Conservation (phyloP, 1,284 basidiomycete genomes). For the Cutaneotrichosporon cavernicola region DNA sequence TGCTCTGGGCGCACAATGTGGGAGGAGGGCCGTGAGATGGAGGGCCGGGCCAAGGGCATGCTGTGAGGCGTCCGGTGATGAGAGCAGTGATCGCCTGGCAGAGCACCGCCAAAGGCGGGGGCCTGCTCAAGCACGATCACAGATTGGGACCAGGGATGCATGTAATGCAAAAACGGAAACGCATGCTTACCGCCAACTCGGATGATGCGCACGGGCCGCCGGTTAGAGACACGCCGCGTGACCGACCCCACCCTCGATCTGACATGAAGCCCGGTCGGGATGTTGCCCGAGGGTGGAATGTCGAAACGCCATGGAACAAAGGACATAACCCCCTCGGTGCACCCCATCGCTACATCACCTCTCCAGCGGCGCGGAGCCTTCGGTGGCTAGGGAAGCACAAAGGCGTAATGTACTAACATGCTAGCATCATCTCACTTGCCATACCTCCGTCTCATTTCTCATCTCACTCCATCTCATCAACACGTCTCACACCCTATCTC, state of each 20-base stretch:
- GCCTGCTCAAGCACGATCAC: neutral
- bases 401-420: neutral
- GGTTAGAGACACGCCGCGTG: neutral
- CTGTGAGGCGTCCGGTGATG: neutral
- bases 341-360: neutral
- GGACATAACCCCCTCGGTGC: neutral
- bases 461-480: neutral
- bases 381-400: neutral
- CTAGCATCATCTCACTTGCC: neutral
- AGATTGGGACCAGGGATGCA: slow-evolving; percentile 3
- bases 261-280: neutral
- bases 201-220: neutral
- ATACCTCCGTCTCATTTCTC: neutral
- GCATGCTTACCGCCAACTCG: neutral
- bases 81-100: too few relatives aligned
- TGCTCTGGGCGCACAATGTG: slow-evolving; percentile 54
- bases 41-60: slow-evolving; percentile 34
- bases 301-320: neutral
- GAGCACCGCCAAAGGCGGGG: neutral
- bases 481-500: neutral
- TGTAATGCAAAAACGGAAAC: neutral
- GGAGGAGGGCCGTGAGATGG: slow-evolving; percentile 54
- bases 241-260: neutral
- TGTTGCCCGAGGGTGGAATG: neutral
- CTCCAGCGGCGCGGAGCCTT: neutral